Conservation (phyloP, 2,329 filamentous ascomycete species). For the Leptographium galeiforme region DNA sequence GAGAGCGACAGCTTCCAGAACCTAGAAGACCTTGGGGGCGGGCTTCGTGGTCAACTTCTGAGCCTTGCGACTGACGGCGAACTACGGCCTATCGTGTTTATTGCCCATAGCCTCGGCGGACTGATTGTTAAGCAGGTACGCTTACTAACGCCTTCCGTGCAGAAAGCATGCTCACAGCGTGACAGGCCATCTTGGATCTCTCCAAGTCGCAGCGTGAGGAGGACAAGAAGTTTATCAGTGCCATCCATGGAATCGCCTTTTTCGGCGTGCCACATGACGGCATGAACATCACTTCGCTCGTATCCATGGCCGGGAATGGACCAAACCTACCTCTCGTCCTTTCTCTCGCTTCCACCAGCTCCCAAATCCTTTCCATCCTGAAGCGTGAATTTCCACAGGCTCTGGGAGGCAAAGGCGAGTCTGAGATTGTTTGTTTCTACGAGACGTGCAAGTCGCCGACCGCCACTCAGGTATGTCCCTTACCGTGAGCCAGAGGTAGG, state of each 20-base stretch:
- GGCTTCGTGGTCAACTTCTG: not conserved
- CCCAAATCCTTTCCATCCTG: not conserved
- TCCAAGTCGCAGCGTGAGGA: not conserved
- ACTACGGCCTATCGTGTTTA: not conserved
- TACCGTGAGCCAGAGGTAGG: no score
- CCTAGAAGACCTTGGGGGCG: not conserved
- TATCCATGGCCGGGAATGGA: not conserved
- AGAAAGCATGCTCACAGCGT: not conserved
- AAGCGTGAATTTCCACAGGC: not conserved
- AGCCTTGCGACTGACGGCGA: not conserved
- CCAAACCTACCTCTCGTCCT: not conserved
- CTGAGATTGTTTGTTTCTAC: not conserved
- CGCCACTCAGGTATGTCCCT: not conserved
- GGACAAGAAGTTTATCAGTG: not conserved
- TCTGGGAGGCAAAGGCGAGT: not conserved
- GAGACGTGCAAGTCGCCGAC: not conserved
- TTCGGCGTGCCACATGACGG: not conserved
- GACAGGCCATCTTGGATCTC: not conserved
- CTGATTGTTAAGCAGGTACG: not conserved
- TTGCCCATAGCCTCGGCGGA: not conserved
- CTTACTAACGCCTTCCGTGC: not conserved
- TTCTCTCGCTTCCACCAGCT: not conserved
- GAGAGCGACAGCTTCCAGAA: not conserved
- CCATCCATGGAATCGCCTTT: not conserved
- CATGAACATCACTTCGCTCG: not conserved